These are phyloP conservation scores for Irpex sp. DNA, from an alignment of 1,284 basidiomycete genomes.

Conservation along the genomic window DNA sequence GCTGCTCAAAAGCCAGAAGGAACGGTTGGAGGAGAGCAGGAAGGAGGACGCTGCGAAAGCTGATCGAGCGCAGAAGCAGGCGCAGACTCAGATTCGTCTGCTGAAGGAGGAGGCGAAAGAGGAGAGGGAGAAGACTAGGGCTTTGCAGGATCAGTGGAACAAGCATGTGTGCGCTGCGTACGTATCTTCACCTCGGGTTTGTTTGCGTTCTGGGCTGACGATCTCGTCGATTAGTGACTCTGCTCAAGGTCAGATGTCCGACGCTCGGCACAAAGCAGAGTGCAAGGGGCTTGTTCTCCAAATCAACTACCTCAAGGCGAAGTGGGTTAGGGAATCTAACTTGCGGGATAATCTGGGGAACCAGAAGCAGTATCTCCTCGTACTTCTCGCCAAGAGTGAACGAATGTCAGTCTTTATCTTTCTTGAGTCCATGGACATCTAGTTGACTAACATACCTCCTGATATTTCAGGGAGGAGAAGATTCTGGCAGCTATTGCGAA, in stretches of 20 bases:
- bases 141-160: slow-evolving; percentile 41
- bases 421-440: slow-evolving; percentile 1
- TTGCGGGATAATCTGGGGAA: slow-evolving; percentile 79
- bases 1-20: slow-evolving; percentile 60
- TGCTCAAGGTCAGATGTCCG: slow-evolving; percentile 49
- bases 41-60: slow-evolving; percentile 39
- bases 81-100: slow-evolving; percentile 58
- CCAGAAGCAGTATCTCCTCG: slow-evolving; percentile 83
- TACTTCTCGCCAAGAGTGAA: slow-evolving; percentile 64
- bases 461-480: slow-evolving; percentile 60
- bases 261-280: slow-evolving; percentile 74
- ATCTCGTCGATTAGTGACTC: slow-evolving; percentile 40
- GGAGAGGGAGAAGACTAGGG: slow-evolving; percentile 45
- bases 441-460: slow-evolving; percentile 2
- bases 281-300: slow-evolving; percentile 87
- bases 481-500: slow-evolving; percentile 76
- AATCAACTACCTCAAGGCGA: slow-evolving; percentile 90
- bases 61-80: slow-evolving; percentile 62
- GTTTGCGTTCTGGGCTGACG: background rate
- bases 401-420: slow-evolving; percentile 52
- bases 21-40: slow-evolving; percentile 51
- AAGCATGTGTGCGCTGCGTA: slow-evolving; percentile 46
- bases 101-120: slow-evolving; percentile 66
- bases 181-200: background rate
- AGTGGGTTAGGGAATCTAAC: slow-evolving; percentile 81